A percentile compares a stretch with the other conserved stretches of the same genome.
Evolutionary conservation across 371 early-diverging fungal species (phyloP).

Genomic region (Homolaphlyctis polyrhiza): DNA sequence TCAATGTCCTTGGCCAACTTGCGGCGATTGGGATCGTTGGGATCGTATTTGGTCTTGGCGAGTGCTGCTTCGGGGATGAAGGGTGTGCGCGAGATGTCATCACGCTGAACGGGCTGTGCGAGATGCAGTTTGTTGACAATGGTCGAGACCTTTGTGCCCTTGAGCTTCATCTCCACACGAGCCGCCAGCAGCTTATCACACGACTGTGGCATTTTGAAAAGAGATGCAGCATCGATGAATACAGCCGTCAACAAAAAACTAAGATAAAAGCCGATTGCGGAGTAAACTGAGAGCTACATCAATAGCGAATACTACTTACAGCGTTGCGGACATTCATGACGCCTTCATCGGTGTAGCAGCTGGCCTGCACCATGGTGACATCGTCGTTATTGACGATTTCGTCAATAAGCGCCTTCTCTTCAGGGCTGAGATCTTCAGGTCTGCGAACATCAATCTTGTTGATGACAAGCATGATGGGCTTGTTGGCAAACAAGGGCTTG

Average conservation of each 20-base stretch:
- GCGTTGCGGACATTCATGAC: constrained; percentile 91
- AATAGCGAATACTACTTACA: too few species aligned
- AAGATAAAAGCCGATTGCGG: too few species aligned
- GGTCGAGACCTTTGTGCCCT: constrained; percentile 82
- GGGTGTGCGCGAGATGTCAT: constrained; percentile 76
- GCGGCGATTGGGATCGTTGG: constrained; percentile 76
- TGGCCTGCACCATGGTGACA: constrained; percentile 76
- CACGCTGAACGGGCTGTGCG: constrained; percentile 82
- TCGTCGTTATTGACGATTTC: constrained; percentile 64
- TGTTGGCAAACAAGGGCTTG: constrained; percentile 98
- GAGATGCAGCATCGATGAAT: background rate
- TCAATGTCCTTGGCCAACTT: constrained; percentile 89
- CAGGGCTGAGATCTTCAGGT: constrained; percentile 72
- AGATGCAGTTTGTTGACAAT: constrained; percentile 94
- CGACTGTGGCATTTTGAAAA: constrained; percentile 47
- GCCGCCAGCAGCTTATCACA: constrained; percentile 90
- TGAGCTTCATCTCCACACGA: constrained; percentile 94
- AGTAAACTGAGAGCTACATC: too few species aligned
- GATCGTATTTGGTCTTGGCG: constrained; percentile 67
- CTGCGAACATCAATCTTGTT: constrained; percentile 95
- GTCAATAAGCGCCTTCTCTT: constrained; percentile 71
- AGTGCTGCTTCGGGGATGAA: constrained; percentile 76
- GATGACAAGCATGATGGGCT: constrained; percentile 94
- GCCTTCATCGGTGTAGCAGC: constrained; percentile 90
- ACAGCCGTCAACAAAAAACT: too few species aligned